These are phyloP conservation scores for Cochlearia excelsa DNA, from an alignment of 345 rosid genomes.

Conservation along the genomic window DNA sequence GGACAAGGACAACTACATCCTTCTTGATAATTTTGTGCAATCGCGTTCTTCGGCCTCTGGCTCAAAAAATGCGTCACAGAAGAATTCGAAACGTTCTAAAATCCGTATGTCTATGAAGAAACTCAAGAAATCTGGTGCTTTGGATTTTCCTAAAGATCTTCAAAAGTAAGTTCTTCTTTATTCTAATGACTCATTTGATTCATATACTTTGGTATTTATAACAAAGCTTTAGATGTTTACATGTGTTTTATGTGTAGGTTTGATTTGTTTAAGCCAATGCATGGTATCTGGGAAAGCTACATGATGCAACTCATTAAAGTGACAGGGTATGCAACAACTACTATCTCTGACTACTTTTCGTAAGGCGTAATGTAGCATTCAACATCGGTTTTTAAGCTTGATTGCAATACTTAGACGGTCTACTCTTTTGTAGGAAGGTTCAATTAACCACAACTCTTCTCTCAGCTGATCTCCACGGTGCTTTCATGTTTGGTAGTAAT, in stretches of 20 bases:
- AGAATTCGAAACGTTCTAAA: conserved; percentile 76
- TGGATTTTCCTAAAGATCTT: conserved; percentile 49
- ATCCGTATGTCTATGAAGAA: conserved; percentile 68
- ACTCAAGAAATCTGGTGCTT: conserved; percentile 64
- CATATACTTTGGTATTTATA: background rate
- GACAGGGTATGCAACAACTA: conserved; percentile 44
- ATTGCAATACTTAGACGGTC: conserved; percentile 6
- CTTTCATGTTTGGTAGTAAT: conserved; percentile 53
- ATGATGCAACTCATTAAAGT: conserved; percentile 50
- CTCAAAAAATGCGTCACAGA: conserved; percentile 44
- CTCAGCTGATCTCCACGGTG: conserved; percentile 67
- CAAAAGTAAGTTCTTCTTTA: conserved; percentile 49
- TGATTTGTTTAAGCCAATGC: conserved; percentile 61
- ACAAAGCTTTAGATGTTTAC: background rate
- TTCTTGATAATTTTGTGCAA: conserved; percentile 70
- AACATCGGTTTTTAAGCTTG: conserved; percentile 17
- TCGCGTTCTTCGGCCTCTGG: conserved; percentile 43
- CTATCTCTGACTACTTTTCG: background rate
- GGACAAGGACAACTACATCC: conserved; percentile 65
- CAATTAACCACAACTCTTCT: conserved; percentile 51
- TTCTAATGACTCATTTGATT: conserved; percentile 4
- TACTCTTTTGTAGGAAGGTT: conserved; percentile 45
- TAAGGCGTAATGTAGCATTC: conserved; percentile 1
- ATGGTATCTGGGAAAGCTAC: conserved; percentile 70
- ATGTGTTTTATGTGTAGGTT: conserved; percentile 44